A percentile compares a stretch with the other conserved stretches of the same genome.
These are phyloP conservation scores for Suhomyces tanzawaensis DNA, from an alignment of 805 yeast species.

Conservation along the genomic window DNA sequence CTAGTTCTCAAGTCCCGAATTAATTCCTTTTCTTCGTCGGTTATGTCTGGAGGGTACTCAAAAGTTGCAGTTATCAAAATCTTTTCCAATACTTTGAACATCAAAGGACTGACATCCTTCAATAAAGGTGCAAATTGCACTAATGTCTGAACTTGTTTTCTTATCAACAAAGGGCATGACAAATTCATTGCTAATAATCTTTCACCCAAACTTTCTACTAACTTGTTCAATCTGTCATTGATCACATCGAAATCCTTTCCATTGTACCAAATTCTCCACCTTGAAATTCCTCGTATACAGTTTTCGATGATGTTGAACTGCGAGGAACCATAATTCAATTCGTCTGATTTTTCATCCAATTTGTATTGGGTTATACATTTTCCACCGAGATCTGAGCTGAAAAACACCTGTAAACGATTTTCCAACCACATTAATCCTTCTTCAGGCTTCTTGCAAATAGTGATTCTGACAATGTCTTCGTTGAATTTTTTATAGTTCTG, in stretches of 20 bases:
- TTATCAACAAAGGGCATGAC: conserved; percentile 74
- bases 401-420: conserved; percentile 65
- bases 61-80: conserved; percentile 80
- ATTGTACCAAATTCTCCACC: conserved; percentile 93
- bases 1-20: conserved; percentile 85
- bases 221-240: conserved; percentile 49
- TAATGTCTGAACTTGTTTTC: conserved; percentile 85
- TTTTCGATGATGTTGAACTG: conserved; percentile 88
- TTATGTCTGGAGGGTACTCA: conserved; percentile 64
- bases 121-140: conserved; percentile 92
- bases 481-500: conserved; percentile 77
- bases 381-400: conserved; percentile 66
- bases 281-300: conserved; percentile 83
- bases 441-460: conserved; percentile 81
- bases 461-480: conserved; percentile 87
- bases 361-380: conserved; percentile 55
- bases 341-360: conserved; percentile 57
- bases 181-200: conserved; percentile 71
- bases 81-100: conserved; percentile 83
- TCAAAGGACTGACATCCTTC: conserved; percentile 68
- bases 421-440: conserved; percentile 83
- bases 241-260: conserved; percentile 53
- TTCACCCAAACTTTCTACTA: conserved; percentile 70
- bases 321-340: conserved; percentile 72
- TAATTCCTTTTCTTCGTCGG: conserved; percentile 75